Base-by-base conservation (phyloP, 2,329 filamentous ascomycete genomes). In the Penicillium sumatraense region DNA sequence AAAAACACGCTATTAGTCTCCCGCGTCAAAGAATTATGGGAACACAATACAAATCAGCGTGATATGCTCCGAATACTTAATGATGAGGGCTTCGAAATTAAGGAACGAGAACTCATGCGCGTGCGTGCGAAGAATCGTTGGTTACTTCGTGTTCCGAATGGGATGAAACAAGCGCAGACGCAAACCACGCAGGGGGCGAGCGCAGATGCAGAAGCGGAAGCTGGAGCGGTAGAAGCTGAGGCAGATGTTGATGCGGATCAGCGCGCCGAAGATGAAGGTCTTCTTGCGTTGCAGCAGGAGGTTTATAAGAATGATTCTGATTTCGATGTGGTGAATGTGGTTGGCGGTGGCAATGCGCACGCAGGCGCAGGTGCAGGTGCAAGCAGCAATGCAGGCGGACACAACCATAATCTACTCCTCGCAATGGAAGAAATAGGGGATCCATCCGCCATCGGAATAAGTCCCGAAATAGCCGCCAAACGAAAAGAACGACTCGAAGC, bases 11-110 rank as follows among this genome's bases (percentile, higher is more conserved):
- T 78, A 21, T 82, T 93, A 7, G 84, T 90, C 36, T 82, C 81
- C 16, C 85, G 90, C 26, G 82, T 93, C 57, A 87, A 86, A 68
- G 84, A 93, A 74, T 80, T 95, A 65, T 95, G 90, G 90, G 87
- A 90, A 70, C 80, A 78, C 63, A 95, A 93, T 67, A 80, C 85
- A 13, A 81, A 79, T 16, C 89, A 92, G 71, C 83, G 83, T 56
- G 87, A 92, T 61, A 95, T 95, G 85, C 78, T 92, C 53, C 79
- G 81, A 23, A 83, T 85, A 24, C 78, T 95, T 54, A 86, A 85
- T 61, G 82, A 85, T 18, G 89, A 93, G 68, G 90, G 90, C 13
- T 91, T 86, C 66, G 79, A 86, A 21, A 86, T 93, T 67, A 89
- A 86, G 61, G 81, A 89, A 61, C 81, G 88, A 9, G 88, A 91